Conservation (phyloP, 805 yeast species). For the Pichia cabralensis region DNA sequence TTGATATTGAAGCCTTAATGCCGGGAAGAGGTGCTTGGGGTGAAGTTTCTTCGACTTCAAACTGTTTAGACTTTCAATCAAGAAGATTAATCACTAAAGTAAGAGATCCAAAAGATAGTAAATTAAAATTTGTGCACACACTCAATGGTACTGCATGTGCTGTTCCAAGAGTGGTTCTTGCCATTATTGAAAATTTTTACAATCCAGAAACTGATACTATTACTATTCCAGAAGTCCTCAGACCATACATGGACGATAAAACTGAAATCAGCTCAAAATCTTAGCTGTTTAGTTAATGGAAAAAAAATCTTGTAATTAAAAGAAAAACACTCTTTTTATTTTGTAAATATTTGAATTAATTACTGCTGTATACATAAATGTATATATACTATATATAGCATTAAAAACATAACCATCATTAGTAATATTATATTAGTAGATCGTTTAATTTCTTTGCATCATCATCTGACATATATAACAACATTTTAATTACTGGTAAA, state of each 20-base stretch:
- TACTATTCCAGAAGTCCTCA: slow-evolving; percentile 56
- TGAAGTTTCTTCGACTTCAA: slow-evolving; percentile 83
- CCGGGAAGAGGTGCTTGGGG: slow-evolving; percentile 93
- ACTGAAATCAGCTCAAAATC: slow-evolving; percentile 19
- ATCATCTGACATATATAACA: slow-evolving; percentile 54
- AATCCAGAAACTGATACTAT: slow-evolving; percentile 46
- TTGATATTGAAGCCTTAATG: slow-evolving; percentile 97
- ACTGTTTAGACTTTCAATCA: slow-evolving; percentile 86
- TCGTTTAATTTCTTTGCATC: slow-evolving; percentile 61
- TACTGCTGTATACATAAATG: background rate
- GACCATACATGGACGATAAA: slow-evolving; percentile 63
- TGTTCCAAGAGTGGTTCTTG: slow-evolving; percentile 81
- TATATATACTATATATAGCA: background rate
- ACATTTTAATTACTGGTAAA: slow-evolving; percentile 73
- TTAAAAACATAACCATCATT: background rate
- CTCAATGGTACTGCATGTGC: slow-evolving; percentile 96
- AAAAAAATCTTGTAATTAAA: too few species aligned
- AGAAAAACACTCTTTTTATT: too few species aligned
- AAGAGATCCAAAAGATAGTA: slow-evolving; percentile 23
- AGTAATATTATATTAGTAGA: slow-evolving; percentile 1
- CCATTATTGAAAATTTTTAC: slow-evolving; percentile 80
- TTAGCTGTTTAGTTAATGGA: too few species aligned
- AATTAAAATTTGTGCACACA: slow-evolving; percentile 58
- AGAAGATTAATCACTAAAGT: slow-evolving; percentile 68
- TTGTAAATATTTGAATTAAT: too few species aligned